A percentile compares a stretch with the other conserved stretches of the same genome.
Conservation (phyloP, 2,329 filamentous ascomycete species). For the Botrytis fabae region DNA sequence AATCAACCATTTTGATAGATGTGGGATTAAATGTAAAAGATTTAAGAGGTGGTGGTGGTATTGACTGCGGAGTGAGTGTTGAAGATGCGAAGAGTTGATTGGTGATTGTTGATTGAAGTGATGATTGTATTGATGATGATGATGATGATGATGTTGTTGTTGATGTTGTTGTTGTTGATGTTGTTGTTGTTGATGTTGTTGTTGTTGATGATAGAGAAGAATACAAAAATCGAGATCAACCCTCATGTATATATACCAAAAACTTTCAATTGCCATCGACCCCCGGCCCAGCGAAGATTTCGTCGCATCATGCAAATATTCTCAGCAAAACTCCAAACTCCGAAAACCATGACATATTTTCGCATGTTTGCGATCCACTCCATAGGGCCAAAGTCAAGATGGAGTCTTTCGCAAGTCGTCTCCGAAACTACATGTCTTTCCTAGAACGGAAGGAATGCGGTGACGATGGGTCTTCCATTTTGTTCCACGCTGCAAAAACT, state of each 20-base stretch:
- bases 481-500: background rate
- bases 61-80: background rate
- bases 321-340: constrained; percentile 4
- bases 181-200: background rate
- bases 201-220: constrained; percentile 17
- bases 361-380: constrained; percentile 1
- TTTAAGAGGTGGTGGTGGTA: background rate
- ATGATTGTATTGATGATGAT: constrained; percentile 13
- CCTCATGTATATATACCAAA: constrained; percentile 16
- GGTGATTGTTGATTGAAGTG: constrained; percentile 2
- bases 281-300: constrained; percentile 6
- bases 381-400: constrained; percentile 4
- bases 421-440: constrained; percentile 5
- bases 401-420: background rate
- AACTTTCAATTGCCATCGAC: background rate
- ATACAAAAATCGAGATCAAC: background rate
- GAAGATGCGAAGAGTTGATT: constrained; percentile 7
- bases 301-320: background rate
- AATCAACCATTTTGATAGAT: constrained; percentile 40
- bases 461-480: background rate
- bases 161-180: background rate
- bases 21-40: background rate
- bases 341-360: constrained; percentile 14
- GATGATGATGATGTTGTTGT: no score
- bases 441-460: background rate